These are phyloP conservation scores for Globisporangium yorkense DNA, from an alignment of 352 stramenopile species.

Conservation along the genomic window DNA sequence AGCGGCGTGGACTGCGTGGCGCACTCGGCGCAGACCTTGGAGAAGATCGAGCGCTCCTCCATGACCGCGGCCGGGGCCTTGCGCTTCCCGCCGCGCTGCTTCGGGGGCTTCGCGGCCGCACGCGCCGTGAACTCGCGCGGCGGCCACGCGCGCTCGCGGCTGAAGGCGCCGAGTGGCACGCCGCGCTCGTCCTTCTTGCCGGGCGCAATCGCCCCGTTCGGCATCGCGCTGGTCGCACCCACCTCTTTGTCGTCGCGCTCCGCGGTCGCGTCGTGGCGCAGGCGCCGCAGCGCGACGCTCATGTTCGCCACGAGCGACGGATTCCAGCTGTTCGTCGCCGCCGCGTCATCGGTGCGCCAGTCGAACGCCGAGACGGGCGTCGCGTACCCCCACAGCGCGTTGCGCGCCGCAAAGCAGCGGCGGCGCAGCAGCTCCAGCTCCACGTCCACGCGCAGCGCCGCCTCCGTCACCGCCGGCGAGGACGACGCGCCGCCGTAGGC, in stretches of 20 bases:
- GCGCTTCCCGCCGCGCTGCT: constrained; percentile 44
- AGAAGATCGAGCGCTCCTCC: constrained; percentile 32
- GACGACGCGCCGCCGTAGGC: constrained; percentile 12
- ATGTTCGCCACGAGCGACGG: constrained; percentile 29
- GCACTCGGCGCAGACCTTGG: constrained; percentile 38
- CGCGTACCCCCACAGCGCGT: constrained; percentile 49
- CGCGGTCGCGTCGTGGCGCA: constrained; percentile 25
- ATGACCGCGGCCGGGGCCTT: constrained; percentile 47
- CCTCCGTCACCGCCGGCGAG: constrained; percentile 20
- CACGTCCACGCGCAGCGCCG: constrained; percentile 73
- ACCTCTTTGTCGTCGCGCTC: constrained; percentile 10
- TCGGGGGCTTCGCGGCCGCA: constrained; percentile 31
- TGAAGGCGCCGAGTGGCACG: constrained; percentile 22
- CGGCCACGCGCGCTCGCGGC: constrained; percentile 68
- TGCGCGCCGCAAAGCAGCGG: constrained; percentile 71
- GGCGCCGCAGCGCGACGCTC: constrained; percentile 28
- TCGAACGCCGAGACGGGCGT: constrained; percentile 42
- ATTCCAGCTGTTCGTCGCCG: constrained; percentile 26
- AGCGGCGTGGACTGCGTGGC: constrained; percentile 55
- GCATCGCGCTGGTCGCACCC: constrained; percentile 1
- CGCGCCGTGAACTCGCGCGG: constrained; percentile 73
- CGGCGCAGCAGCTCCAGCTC: constrained; percentile 68
- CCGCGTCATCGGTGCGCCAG: constrained; percentile 13
- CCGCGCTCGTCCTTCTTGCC: constrained; percentile 13
- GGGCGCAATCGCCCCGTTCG: background rate